Conservation (phyloP, 2,329 filamentous ascomycete species). For the Didymella pinodella region DNA sequence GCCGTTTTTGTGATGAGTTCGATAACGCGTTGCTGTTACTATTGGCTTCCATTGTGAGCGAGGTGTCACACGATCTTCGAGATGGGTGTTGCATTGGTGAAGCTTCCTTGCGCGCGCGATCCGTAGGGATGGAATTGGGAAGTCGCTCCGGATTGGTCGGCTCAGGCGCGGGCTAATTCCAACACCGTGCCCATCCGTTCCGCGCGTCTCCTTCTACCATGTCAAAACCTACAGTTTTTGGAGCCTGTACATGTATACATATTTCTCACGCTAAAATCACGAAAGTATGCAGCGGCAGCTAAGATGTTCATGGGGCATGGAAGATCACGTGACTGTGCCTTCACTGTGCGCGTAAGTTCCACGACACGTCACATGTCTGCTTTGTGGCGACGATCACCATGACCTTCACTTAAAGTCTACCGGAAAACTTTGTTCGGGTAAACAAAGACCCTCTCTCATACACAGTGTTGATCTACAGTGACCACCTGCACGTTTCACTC, state of each 20-base stretch:
- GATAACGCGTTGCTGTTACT: conserved; percentile 1
- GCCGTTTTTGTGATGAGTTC: conserved; percentile 26
- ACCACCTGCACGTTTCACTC: neutral
- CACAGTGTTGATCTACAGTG: neutral
- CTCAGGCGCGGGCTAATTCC: neutral
- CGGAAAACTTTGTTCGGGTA: neutral
- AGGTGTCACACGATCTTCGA: neutral
- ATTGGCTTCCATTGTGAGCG: neutral
- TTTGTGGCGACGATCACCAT: neutral
- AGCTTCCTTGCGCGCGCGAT: neutral
- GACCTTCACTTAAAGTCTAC: neutral
- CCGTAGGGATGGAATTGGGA: neutral
- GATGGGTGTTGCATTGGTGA: neutral
- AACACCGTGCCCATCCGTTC: neutral
- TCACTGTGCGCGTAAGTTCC: neutral
- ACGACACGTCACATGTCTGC: neutral
- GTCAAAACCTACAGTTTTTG: neutral
- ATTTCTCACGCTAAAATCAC: too few relatives aligned
- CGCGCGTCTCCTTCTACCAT: neutral
- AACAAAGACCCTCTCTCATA: neutral
- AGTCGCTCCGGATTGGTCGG: conserved; percentile 1
- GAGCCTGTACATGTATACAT: too few relatives aligned
- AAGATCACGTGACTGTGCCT: neutral
- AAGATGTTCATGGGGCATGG: too few relatives aligned
- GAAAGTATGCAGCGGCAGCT: too few relatives aligned